phyloP scores from a whole-genome alignment of 805 yeast genomes.

The Ogataea parapolymorpha region DNA sequence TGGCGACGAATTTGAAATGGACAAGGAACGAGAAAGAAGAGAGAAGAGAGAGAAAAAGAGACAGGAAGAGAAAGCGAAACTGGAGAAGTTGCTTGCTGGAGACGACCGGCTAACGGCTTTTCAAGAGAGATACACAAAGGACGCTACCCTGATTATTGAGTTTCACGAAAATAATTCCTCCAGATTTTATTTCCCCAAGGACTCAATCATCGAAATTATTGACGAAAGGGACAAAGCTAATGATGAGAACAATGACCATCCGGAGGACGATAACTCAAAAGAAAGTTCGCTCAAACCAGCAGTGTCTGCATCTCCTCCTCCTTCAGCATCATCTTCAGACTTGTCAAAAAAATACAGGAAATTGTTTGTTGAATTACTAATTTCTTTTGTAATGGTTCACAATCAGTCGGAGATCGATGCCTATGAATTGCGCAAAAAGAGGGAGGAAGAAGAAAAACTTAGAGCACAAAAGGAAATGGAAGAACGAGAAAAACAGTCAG shows the following conservation, averaged over 20 bases:
- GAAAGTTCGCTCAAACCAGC: slow-evolving; percentile 7
- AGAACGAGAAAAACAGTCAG: slow-evolving; percentile 29
- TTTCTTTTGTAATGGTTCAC: slow-evolving; percentile 50
- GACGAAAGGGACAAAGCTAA: slow-evolving; percentile 30
- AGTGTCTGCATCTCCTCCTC: slow-evolving; percentile 9
- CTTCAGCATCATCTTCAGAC: slow-evolving; percentile 9
- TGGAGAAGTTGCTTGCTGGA: slow-evolving; percentile 25
- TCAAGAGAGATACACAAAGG: slow-evolving; percentile 64
- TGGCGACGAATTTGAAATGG: slow-evolving; percentile 17
- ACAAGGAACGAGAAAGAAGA: slow-evolving; percentile 15
- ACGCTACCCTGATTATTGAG: slow-evolving; percentile 80
- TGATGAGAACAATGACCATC: slow-evolving; percentile 4
- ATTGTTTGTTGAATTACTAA: slow-evolving; percentile 38
- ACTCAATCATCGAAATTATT: slow-evolving; percentile 65
- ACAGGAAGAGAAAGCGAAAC: slow-evolving; percentile 19
- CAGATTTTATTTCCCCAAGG: slow-evolving; percentile 71
- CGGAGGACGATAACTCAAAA: neutral
- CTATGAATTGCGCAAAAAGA: slow-evolving; percentile 36
- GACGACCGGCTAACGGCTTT: slow-evolving; percentile 70
- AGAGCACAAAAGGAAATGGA: slow-evolving; percentile 25
- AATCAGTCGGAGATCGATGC: slow-evolving; percentile 46
- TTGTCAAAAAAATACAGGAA: slow-evolving; percentile 17
- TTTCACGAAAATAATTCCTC: slow-evolving; percentile 75
- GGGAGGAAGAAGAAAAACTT: slow-evolving; percentile 19
- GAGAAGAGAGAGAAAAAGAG: slow-evolving; percentile 17